Conservation (phyloP, 1,284 basidiomycete genomes). For the Heterobasidion occidentale region DNA sequence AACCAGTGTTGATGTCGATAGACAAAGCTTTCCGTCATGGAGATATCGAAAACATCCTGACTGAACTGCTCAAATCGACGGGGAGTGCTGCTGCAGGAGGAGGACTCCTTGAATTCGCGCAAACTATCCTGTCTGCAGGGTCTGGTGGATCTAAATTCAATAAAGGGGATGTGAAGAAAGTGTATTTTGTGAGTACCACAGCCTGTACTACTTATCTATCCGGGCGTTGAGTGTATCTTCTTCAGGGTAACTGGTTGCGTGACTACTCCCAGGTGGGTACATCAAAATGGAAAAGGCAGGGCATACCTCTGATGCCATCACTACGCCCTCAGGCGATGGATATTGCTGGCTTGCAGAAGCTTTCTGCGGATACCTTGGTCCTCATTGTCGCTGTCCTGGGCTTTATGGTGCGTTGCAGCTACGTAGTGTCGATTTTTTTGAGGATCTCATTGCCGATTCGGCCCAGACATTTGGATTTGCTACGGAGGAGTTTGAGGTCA, state of each 20-base stretch:
- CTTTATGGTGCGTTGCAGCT: constrained; percentile 45
- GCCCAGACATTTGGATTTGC: constrained; percentile 60
- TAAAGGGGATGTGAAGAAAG: constrained; percentile 51
- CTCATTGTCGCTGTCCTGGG: constrained; percentile 68
- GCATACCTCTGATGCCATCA: neutral
- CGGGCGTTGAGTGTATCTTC: neutral
- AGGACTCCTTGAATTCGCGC: constrained; percentile 40
- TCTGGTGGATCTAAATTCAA: constrained; percentile 50
- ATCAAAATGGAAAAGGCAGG: neutral
- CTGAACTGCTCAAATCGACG: constrained; percentile 43
- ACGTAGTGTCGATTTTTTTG: neutral
- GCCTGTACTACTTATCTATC: neutral
- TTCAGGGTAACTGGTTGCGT: constrained; percentile 56
- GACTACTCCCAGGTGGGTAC: constrained; percentile 48
- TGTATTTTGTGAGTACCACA: constrained; percentile 49
- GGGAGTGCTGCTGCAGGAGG: constrained; percentile 39
- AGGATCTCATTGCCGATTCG: neutral
- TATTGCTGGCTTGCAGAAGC: constrained; percentile 59
- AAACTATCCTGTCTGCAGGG: constrained; percentile 35
- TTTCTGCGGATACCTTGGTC: constrained; percentile 61
- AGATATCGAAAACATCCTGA: constrained; percentile 60
- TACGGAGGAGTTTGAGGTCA: constrained; percentile 76
- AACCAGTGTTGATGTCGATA: constrained; percentile 15
- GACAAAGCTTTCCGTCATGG: constrained; percentile 73
- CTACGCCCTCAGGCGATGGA: constrained; percentile 58